A percentile compares a stretch with the other conserved stretches of the same genome.
These are phyloP conservation scores for Stachybotrys elegans DNA, from an alignment of 2,329 filamentous ascomycete genomes.

Conservation along the genomic window DNA sequence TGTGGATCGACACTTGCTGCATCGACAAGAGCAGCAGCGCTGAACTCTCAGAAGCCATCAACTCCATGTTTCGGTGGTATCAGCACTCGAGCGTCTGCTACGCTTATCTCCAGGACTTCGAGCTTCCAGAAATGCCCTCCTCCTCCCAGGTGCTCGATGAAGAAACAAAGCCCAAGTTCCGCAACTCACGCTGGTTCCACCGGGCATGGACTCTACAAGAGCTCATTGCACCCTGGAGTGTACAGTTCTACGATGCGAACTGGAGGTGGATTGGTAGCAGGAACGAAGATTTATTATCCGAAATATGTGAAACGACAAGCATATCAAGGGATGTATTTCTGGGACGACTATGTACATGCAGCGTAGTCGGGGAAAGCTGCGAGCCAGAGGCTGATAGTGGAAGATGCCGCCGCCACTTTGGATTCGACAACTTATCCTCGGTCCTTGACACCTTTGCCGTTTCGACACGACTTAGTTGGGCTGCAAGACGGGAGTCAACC, in stretches of 20 bases:
- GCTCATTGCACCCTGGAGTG: constrained; percentile 15
- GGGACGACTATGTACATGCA: too few species aligned
- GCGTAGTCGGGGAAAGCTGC: too few species aligned
- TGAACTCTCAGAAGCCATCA: constrained; percentile 25
- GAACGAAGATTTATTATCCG: constrained; percentile 12
- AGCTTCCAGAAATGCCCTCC: background rate
- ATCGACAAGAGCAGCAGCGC: constrained; percentile 26
- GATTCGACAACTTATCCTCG: too few species aligned
- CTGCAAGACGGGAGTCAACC: constrained; percentile 16
- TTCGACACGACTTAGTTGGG: constrained; percentile 25
- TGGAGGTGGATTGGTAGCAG: constrained; percentile 18
- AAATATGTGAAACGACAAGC: background rate
- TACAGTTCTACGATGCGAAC: constrained; percentile 17
- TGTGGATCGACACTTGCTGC: constrained; percentile 32
- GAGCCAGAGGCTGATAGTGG: too few species aligned
- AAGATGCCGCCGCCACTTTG: too few species aligned
- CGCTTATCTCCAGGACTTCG: constrained; percentile 24
- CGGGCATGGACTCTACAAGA: constrained; percentile 5
- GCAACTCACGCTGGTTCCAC: constrained; percentile 8
- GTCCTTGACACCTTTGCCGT: background rate
- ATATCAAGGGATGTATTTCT: too few species aligned
- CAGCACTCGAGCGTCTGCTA: constrained; percentile 23
- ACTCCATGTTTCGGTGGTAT: constrained; percentile 25
- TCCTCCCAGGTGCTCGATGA: background rate
- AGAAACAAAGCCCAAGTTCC: background rate